Evolutionary conservation across 2,329 filamentous ascomycete genomes (phyloP), one percentile per base, ranked within the genome.

Genomic region (Epichloe sibirici): DNA sequence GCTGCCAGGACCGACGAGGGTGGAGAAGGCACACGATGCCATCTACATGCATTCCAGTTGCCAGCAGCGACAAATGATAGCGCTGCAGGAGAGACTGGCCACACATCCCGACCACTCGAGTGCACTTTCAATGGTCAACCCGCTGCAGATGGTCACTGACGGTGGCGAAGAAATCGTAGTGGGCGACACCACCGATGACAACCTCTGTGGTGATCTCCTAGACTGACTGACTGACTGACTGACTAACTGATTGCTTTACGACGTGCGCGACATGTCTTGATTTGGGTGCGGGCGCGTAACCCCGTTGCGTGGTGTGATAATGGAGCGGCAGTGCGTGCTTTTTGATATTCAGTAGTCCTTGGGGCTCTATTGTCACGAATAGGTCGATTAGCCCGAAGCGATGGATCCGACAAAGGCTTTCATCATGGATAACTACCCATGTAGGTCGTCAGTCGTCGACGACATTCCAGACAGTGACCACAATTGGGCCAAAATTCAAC

Each of bases 41-140:
- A 31, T 31, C 31, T 9, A 31, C 31, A 31, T 31, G 31, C 56
- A 57, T 58, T 58, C 57, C 57, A 57, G 42, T 35, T 48, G 40
- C 50, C 15, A 25, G 46, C 51, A 43, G 17, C 47, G 37, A 51
- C 53, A 52, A 45, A 53, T 57, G 51, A 51, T 43, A 51, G 12
- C 17, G 34, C 43, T n/a, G 23, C 53, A 45, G 46, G 38, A 46
- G 34, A 45, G 48, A 51, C 44, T 23, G 13, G 15, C 47, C 43
- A 25, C 43, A 6, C 23, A 38, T 34, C 34, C 34, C 46, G 12
- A 38, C 21, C 46, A 31, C n/a, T 28, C 39, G n/a, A 12, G 23
- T 15, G 35, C 37, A 50, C 40, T 25, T 31, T 21, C 17, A 21
- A 21, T 15, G 25, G 15, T 9, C 37, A 38, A 15, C 45, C n/a